Evolutionary conservation across 1,284 basidiomycete genomes (phyloP), one percentile per base, ranked within the genome.

Genomic region (Irpex sp.): DNA sequence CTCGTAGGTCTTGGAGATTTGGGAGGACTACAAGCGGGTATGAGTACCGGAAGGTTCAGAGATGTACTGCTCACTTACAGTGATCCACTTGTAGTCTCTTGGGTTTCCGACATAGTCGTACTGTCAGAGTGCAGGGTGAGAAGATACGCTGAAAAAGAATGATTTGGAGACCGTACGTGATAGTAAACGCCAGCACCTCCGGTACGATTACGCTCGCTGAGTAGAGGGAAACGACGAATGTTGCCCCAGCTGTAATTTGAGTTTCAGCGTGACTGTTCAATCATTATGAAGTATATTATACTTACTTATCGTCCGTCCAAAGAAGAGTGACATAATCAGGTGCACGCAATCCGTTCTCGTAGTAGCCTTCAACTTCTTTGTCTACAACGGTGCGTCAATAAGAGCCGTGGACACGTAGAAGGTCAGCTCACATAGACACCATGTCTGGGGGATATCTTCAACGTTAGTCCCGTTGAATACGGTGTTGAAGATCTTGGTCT

Each of bases 121-220:
- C 61, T 68, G 36, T 4, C 18, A 18, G 28, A 18, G 14, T 28
- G 12, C 6, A n/a, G 56, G 21, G 47, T 28, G 5, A 60, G 58
- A 56, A 33, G 39, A 6, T 6, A 12, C 14, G 37, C 10, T 5
- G 21, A 58, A 37, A 45, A 23, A 23, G 5, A 39, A 21, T 56
- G 39, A 48, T 18, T 59, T 53, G 45, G 14, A 10, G 21, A 21
- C 57, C 79, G 65, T 61, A 84, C 83, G 68, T 87, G 86, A 68
- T 87, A 88, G 67, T 88, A 88, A 2, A 88, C 81, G 54, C 85
- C 86, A 37, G 85, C 83, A 48, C 85, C 86, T 37, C 86, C 87
- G 0, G 79, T 78, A 39, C 84, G 72, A 63, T 82, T 82, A 5
- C 80, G 76, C 66, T 86, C 83, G 36, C 73, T 73, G 8, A 72